Evolutionary conservation across 2,329 filamentous ascomycete species (phyloP).

Genomic region (Fusarium tjaetaba): DNA sequence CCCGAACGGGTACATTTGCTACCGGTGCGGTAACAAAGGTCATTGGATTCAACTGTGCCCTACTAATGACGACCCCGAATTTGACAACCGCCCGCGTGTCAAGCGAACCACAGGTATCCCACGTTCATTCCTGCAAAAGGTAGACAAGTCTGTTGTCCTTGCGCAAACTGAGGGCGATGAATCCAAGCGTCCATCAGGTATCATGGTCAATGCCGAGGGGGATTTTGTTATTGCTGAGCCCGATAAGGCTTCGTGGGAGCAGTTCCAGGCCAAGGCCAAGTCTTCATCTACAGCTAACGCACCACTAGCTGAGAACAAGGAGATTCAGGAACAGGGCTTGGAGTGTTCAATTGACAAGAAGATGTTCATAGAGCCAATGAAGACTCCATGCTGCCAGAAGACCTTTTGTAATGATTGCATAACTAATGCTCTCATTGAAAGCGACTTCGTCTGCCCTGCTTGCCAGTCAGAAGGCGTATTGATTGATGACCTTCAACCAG

Average conservation of each 20-base stretch:
- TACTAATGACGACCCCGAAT: constrained; percentile 97
- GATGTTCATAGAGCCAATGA: constrained; percentile 98
- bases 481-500: constrained; percentile 87
- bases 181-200: constrained; percentile 84
- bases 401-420: constrained; percentile 99
- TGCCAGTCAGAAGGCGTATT: constrained; percentile 92
- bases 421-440: constrained; percentile 97
- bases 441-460: constrained; percentile 93
- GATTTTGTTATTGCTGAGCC: constrained; percentile 97
- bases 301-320: constrained; percentile 81
- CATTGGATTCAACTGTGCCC: constrained; percentile 99
- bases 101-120: constrained; percentile 98
- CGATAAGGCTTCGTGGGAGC: constrained; percentile 95
- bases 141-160: constrained; percentile 86
- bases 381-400: constrained; percentile 97
- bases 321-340: constrained; percentile 86
- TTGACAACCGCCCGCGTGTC: constrained; percentile 90
- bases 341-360: constrained; percentile 97
- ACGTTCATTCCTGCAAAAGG: constrained; percentile 91
- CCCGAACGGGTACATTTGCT: constrained; percentile 94
- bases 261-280: constrained; percentile 95
- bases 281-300: constrained; percentile 85
- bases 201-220: constrained; percentile 98
- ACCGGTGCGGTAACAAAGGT: constrained; percentile 96
- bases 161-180: constrained; percentile 80